Base-by-base conservation (phyloP, 1,139 yeast species). In the Geotrichum fermentans region DNA sequence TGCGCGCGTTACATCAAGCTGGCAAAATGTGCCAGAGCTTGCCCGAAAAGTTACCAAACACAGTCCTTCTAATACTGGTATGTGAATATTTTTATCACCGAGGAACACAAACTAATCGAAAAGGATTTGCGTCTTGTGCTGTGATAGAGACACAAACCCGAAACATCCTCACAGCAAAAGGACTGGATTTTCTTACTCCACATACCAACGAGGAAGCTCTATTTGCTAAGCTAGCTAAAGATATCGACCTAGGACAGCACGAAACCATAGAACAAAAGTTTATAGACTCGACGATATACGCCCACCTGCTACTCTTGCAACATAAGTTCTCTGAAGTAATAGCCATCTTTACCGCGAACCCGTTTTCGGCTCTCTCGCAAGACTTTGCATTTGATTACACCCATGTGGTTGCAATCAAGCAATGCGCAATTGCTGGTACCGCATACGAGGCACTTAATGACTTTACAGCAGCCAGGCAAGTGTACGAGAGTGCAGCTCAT, bases 361-460 rank as follows among this genome's bases (percentile, higher is more conserved):
- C 29, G 11, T 17, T 30, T 14, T 21, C 34, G 26, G 30, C 28
- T 29, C 10, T 42, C 30, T 17, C 33, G 2, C 28, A 33, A n/a
- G 16, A 36, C 13, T 40, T 35, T n/a, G 33, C 36, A 16, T 41
- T 40, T 38, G 38, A 44, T 21, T 62, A 61, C 46, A 52, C 61
- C 3, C 39, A 45, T 22, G 61, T 56, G 7, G 57, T 54, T 4
- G 48, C 48, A 2, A 47, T 58, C 40, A 61, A 61, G 48, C 55
- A 53, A 24, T 50, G 53, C 8, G 63, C 61, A 6, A 51, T 63
- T 22, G 52, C 62, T 16, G 67, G 62, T 5, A 49, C 59, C 6
- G 61, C 66, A 3, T 56, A 50, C 43, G 65, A 63, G 44, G 52
- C 52, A 5, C 30, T 51, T 4, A 56, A 55, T 11, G 45, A 53